Evolutionary conservation across 176 grass and related monocot genomes (phyloP).

Genomic region (Bolboschoenus planiculmis): DNA sequence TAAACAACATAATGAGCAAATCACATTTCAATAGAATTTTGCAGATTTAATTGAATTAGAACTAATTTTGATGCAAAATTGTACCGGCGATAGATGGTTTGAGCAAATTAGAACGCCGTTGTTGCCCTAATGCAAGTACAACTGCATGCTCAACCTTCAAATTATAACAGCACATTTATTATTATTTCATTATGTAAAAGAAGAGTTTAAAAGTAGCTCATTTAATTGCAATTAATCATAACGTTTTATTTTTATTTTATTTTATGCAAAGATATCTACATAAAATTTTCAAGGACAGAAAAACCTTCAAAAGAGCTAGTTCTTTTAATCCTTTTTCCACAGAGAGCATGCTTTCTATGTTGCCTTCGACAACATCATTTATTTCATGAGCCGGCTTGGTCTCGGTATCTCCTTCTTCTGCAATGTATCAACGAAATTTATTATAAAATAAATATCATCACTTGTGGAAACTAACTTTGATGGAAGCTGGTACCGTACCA

Average conservation of each 20-base stretch:
- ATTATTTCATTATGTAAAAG: slow-evolving; percentile 10
- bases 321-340: slow-evolving; percentile 96
- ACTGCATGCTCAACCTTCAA: slow-evolving; percentile 92
- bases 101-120: slow-evolving; percentile 49
- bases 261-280: not conserved
- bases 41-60: not conserved
- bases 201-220: not conserved
- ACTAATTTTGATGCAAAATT: not conserved
- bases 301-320: slow-evolving; percentile 75
- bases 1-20: not conserved
- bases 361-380: slow-evolving; percentile 67
- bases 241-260: no score
- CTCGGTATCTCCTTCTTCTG: slow-evolving; percentile 41
- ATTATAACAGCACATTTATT: not conserved
- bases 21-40: not conserved
- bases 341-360: slow-evolving; percentile 85
- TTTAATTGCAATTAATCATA: not conserved
- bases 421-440: not conserved
- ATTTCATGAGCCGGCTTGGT: slow-evolving; percentile 49
- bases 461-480: not conserved
- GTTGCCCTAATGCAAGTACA: slow-evolving; percentile 61
- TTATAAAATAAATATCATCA: not conserved
- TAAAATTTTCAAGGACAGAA: slow-evolving; percentile 5
- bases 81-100: slow-evolving; percentile 46
- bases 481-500: not conserved